These are phyloP conservation scores for Cystofilobasidium capitatum DNA, from an alignment of 768 basidiomycete genomes.

Conservation along the genomic window DNA sequence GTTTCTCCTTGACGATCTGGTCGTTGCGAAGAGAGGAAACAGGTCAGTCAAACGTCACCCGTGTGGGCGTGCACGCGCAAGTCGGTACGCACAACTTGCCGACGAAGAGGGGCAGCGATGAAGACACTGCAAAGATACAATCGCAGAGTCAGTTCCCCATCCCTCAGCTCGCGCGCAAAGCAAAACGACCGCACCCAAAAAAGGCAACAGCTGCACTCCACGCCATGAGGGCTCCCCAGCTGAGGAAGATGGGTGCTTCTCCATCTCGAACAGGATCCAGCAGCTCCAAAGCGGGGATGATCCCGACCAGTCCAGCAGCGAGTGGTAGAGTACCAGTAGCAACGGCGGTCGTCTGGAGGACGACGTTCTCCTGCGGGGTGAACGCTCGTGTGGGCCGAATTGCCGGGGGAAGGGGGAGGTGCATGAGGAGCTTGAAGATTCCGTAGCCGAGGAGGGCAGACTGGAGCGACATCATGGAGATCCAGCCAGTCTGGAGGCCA, in stretches of 20 bases:
- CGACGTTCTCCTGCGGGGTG: constrained; percentile 84
- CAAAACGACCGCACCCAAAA: constrained; percentile 55
- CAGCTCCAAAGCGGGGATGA: constrained; percentile 76
- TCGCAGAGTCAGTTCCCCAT: neutral
- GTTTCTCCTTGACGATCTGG: constrained; percentile 89
- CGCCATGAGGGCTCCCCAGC: constrained; percentile 60
- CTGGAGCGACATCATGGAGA: constrained; percentile 71
- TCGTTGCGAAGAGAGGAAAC: neutral
- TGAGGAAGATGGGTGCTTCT: constrained; percentile 59
- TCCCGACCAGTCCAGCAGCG: constrained; percentile 65
- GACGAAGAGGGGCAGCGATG: constrained; percentile 83
- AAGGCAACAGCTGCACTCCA: constrained; percentile 91
- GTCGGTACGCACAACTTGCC: constrained; percentile 65
- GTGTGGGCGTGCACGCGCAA: neutral
- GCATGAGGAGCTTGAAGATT: constrained; percentile 49
- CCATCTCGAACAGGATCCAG: constrained; percentile 69
- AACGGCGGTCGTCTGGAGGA: constrained; percentile 89
- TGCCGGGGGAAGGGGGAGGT: constrained; percentile 33
- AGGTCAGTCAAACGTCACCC: neutral
- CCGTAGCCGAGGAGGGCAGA: constrained; percentile 87
- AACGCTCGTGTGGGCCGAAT: constrained; percentile 46
- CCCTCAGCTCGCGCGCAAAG: neutral
- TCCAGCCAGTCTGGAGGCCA: constrained; percentile 81
- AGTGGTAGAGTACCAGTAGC: constrained; percentile 63
- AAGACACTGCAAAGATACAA: constrained; percentile 56